These are phyloP conservation scores for Rhynchosporium secalis DNA, from an alignment of 2,329 filamentous ascomycete species.

Conservation along the genomic window DNA sequence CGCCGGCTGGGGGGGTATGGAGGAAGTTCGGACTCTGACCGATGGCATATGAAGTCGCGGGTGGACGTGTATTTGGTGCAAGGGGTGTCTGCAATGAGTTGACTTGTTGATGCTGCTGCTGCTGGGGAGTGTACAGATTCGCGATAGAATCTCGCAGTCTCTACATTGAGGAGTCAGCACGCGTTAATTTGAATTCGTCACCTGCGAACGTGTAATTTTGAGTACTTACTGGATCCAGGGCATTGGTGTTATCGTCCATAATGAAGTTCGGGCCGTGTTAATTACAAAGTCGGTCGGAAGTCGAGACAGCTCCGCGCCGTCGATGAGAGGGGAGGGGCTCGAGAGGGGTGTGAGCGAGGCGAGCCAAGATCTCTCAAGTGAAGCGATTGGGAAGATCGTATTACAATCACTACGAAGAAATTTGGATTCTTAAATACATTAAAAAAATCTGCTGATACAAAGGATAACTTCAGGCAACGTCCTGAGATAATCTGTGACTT, in stretches of 20 bases:
- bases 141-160: conserved; percentile 19
- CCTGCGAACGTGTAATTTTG: neutral
- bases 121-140: conserved; percentile 5
- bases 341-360: neutral
- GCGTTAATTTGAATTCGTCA: neutral
- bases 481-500: too few relatives aligned
- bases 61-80: conserved; percentile 20
- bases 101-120: conserved; percentile 16
- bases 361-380: too few relatives aligned
- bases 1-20: conserved; percentile 33
- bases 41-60: conserved; percentile 11
- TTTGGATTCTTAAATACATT: too few relatives aligned
- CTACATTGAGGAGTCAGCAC: neutral
- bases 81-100: conserved; percentile 18
- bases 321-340: neutral
- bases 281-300: neutral
- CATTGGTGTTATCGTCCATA: conserved; percentile 5
- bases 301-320: neutral
- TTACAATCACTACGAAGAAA: too few relatives aligned
- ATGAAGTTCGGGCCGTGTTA: conserved; percentile 1
- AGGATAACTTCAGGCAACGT: too few relatives aligned
- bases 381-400: too few relatives aligned
- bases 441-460: too few relatives aligned
- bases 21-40: conserved; percentile 27
- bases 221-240: neutral